A percentile compares a stretch with the other conserved stretches of the same genome.
These are phyloP conservation scores for Penicillium crustosum DNA, from an alignment of 2,329 filamentous ascomycete species.

Conservation along the genomic window DNA sequence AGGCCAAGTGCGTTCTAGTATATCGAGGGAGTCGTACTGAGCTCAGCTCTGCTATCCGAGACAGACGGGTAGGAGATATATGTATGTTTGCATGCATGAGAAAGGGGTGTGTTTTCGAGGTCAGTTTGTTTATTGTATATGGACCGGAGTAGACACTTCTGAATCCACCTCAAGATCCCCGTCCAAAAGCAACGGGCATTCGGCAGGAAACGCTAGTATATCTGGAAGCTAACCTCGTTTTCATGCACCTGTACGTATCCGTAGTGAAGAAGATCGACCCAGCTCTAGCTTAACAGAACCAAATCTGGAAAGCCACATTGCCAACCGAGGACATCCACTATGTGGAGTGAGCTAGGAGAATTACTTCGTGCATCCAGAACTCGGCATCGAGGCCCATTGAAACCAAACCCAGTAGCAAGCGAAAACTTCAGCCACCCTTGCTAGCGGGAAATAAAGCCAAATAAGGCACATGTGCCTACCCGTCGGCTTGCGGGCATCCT, in stretches of 20 bases:
- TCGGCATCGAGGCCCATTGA: slow-evolving; percentile 4
- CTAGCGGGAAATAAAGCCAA: neutral
- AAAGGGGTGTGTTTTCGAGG: slow-evolving; percentile 3
- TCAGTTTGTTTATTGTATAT: neutral
- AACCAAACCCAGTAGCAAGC: neutral
- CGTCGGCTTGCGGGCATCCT: neutral
- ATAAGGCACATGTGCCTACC: slow-evolving; percentile 4
- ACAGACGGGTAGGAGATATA: slow-evolving; percentile 19
- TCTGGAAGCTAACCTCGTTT: neutral
- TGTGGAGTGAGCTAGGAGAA: neutral
- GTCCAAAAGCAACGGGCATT: no score
- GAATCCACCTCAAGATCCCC: neutral
- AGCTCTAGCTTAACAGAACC: neutral
- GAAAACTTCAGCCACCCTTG: neutral
- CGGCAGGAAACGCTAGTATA: neutral
- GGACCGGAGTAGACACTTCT: neutral
- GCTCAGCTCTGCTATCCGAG: slow-evolving; percentile 24
- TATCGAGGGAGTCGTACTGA: slow-evolving; percentile 16
- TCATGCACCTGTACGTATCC: neutral
- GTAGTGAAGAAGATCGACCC: neutral
- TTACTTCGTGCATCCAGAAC: neutral
- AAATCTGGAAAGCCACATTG: neutral
- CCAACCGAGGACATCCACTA: neutral
- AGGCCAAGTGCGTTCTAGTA: neutral
- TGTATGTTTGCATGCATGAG: slow-evolving; percentile 13